phyloP scores from a whole-genome alignment of 1,139 yeast genomes.

The Saccharomyces hybrid region DNA sequence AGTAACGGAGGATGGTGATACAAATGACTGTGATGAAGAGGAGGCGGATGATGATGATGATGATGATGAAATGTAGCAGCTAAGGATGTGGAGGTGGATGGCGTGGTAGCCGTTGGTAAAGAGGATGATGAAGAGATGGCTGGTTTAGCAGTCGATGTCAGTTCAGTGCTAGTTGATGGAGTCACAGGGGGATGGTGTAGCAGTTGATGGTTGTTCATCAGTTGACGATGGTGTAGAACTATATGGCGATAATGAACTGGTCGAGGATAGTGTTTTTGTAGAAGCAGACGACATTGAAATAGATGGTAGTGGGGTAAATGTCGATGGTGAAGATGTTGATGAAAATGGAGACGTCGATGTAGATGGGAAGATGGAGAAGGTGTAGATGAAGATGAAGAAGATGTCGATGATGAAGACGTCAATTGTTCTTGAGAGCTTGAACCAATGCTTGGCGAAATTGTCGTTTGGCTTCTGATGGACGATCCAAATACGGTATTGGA shows the following conservation, averaged over 20 bases:
- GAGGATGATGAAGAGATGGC: constrained; percentile 1
- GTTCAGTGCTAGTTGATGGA: neutral
- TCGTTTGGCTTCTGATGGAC: neutral
- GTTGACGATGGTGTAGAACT: neutral
- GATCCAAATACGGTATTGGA: neutral
- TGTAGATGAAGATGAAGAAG: neutral
- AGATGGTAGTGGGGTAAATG: neutral
- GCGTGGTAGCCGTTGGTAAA: neutral
- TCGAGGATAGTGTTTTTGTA: neutral
- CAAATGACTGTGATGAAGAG: neutral
- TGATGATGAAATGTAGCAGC: neutral
- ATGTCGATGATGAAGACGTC: neutral
- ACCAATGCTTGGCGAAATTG: neutral
- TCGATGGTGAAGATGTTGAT: neutral
- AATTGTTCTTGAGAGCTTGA: neutral
- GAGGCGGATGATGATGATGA: neutral
- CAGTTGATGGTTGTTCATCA: too few species aligned
- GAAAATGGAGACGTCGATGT: too few species aligned
- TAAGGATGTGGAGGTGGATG: neutral
- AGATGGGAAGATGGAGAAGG: neutral
- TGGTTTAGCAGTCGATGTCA: neutral
- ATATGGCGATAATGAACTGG: neutral
- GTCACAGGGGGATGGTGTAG: neutral
- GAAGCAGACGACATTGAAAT: neutral
- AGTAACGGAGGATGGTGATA: neutral